phyloP scores from a whole-genome alignment of 305 asterid species.

The Solanum chacoense region DNA sequence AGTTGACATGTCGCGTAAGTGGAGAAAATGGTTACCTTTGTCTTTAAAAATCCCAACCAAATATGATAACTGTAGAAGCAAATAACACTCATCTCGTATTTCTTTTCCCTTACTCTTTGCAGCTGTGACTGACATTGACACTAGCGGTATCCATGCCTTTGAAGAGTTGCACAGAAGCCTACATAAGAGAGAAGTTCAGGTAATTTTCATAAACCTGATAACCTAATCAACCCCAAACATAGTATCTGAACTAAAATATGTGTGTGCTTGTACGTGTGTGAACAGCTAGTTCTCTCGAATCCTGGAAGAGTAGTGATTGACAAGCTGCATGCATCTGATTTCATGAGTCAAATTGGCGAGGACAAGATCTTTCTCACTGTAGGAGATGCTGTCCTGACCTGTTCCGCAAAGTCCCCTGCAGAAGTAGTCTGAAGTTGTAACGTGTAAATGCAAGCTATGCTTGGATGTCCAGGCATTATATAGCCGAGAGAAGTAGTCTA shows the following conservation, averaged over 20 bases:
- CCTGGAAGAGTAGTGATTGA: constrained; percentile 49
- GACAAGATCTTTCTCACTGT: constrained; percentile 56
- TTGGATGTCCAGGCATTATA: not conserved
- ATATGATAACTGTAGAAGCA: not conserved
- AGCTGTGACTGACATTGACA: constrained; percentile 95
- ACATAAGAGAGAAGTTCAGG: constrained; percentile 66
- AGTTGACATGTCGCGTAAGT: constrained; percentile 58
- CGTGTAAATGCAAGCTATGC: not conserved
- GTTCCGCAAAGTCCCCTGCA: constrained; percentile 27
- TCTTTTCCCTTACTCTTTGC: not conserved
- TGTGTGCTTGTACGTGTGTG: not conserved
- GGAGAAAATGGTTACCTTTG: not conserved
- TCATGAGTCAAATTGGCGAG: constrained; percentile 28
- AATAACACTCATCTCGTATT: not conserved
- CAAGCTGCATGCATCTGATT: constrained; percentile 33
- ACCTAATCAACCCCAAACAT: not conserved
- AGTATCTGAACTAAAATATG: not conserved
- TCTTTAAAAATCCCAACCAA: not conserved
- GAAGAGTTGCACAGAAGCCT: constrained; percentile 64
- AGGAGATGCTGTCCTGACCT: constrained; percentile 44
- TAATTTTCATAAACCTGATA: constrained; percentile 2
- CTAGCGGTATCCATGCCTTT: constrained; percentile 83
- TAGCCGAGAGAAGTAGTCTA: not conserved
- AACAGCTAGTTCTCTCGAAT: constrained; percentile 47
- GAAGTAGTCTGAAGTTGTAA: not conserved